Percentiles rank a stretch among this genome's conserved stretches.
Evolutionary conservation across 441 rosid genomes (phyloP).

Genomic region (Lepidium campestre): DNA sequence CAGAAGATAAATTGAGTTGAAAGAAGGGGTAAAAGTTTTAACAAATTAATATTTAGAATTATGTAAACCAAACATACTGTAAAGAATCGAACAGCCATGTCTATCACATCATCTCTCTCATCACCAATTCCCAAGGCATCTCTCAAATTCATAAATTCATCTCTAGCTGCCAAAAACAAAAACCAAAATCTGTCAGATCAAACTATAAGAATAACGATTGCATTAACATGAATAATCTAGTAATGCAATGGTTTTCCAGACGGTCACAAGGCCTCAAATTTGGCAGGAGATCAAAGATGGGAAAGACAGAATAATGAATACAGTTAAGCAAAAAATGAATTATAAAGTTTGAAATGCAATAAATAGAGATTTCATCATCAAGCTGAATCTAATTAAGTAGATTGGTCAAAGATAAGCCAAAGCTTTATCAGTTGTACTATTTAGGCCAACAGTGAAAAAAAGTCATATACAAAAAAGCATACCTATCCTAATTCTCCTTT

Average conservation of each 20-base stretch:
- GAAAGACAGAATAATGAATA: not conserved
- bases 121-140: constrained; percentile 65
- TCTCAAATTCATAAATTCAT: constrained; percentile 49
- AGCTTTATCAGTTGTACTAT: not conserved
- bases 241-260: not conserved
- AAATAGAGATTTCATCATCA: not conserved
- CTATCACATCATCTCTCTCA: constrained; percentile 47
- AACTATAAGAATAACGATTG: not conserved
- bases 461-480: constrained; percentile 1
- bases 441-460: not conserved
- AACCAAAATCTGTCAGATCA: constrained; percentile 10
- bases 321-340: not conserved
- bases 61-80: constrained; percentile 43
- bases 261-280: not conserved
- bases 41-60: not conserved
- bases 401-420: not conserved
- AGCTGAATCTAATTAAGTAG: not conserved
- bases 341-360: not conserved
- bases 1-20: constrained; percentile 23
- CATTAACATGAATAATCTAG: not conserved
- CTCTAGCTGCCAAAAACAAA: constrained; percentile 45
- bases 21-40: not conserved
- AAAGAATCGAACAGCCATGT: constrained; percentile 52
- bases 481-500: constrained; percentile 63
- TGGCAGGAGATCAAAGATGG: not conserved